A percentile compares a stretch with the other conserved stretches of the same genome.
These are phyloP conservation scores for Symbiodinium natans DNA, from an alignment of 73 alveolate species.

Conservation along the genomic window DNA sequence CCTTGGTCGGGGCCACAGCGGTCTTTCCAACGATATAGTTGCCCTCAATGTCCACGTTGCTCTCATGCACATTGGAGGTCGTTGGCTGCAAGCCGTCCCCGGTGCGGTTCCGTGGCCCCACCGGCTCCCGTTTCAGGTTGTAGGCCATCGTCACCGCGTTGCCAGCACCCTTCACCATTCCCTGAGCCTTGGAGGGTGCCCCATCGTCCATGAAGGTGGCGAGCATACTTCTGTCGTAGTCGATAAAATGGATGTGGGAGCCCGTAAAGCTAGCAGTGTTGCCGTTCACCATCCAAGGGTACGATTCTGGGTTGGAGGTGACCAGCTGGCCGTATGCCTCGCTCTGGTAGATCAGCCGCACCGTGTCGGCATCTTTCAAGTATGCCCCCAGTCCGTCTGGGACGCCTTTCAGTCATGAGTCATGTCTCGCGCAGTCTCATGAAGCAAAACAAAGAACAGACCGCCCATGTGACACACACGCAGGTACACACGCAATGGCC, in stretches of 20 bases:
- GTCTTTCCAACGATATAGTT: background rate
- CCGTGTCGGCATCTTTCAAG: slow-evolving; percentile 3
- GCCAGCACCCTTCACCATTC: slow-evolving; percentile 4
- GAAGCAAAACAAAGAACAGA: background rate
- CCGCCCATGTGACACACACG: background rate
- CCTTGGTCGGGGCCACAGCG: background rate
- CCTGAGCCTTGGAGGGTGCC: background rate
- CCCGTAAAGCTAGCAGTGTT: background rate
- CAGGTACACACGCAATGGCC: no score
- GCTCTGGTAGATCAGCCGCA: background rate
- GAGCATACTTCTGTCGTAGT: no score
- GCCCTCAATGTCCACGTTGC: background rate
- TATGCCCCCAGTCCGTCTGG: slow-evolving; percentile 9
- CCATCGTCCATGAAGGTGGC: background rate
- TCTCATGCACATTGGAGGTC: background rate
- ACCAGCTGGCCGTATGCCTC: background rate
- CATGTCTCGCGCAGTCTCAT: background rate
- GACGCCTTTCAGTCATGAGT: background rate
- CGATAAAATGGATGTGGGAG: no score
- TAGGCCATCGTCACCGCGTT: background rate
- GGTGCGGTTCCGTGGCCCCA: background rate
- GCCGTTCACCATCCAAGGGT: background rate
- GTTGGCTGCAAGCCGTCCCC: slow-evolving; percentile 1
- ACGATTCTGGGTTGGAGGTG: background rate
- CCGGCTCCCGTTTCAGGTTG: background rate